Evolutionary conservation across 164 flowering plant genomes (phyloP), one percentile per base, ranked within the genome.

Genomic region (Nymphaea colorata): DNA sequence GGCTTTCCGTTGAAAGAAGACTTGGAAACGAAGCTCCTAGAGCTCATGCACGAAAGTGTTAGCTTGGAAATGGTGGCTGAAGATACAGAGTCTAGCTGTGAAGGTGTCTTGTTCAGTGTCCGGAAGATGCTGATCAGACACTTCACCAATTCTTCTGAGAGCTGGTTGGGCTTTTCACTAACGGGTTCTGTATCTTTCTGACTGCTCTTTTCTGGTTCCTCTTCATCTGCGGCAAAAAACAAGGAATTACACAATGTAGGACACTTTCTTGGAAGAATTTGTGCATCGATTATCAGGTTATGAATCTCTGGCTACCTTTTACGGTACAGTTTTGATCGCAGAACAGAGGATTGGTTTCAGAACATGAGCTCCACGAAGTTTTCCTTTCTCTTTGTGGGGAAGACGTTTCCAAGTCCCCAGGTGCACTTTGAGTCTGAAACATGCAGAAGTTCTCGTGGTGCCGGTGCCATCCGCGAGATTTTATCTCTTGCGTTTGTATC

Each of bases 71-170:
- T 76, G 45, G 64, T 63, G 4, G 73, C 61, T 55, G 89, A 70
- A 70, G 73, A 84, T 68, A 80, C 82, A 61, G 65, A 70, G 61
- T 80, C 84, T 7, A 64, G 61, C 44, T 61, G 67, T 6, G 60
- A 42, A 2, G 81, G 60, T 67, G 72, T 60, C 41, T 72, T 74
- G 75, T 87, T 87, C 73, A 89, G 69, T 62, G 83, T 84, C 41
- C 85, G 78, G 78, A 83, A 90, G 77, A 89, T 85, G 73, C 75
- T 72, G 67, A 85, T 89, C 64, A 93, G 75, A 73, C 94, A 86
- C 74, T 78, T 87, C 67, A 93, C 72, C 45, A 88, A 78, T 53
- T 89, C 84, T 77, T 87, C 93, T 3, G 96, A 88, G 64, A 93
- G 76, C 60, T 73, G 78, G 70, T 88, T 90, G 55, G 96, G 92